phyloP scores from a whole-genome alignment of 352 stramenopile species.

The Globisporangium paddicum region DNA sequence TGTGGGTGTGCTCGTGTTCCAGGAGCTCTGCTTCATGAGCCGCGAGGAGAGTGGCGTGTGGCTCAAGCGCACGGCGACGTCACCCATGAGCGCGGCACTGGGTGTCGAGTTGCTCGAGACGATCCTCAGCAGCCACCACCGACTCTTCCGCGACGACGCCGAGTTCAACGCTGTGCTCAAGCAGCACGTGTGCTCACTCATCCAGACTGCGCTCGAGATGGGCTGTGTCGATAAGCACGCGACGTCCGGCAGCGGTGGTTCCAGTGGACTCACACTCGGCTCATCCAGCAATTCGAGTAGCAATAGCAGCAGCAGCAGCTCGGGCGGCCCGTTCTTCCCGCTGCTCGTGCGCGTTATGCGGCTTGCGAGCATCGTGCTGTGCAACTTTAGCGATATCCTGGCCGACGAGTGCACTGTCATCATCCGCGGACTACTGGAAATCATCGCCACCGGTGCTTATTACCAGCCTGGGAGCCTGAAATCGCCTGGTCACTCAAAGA shows the following conservation, averaged over 20 bases:
- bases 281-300: conserved; percentile 30
- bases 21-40: conserved; percentile 85
- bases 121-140: conserved; percentile 53
- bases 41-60: conserved; percentile 79
- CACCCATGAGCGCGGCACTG: conserved; percentile 70
- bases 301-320: conserved; percentile 26
- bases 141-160: conserved; percentile 60
- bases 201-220: conserved; percentile 69
- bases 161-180: conserved; percentile 79
- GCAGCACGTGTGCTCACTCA: conserved; percentile 71
- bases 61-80: conserved; percentile 77
- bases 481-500: conserved; percentile 44
- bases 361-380: conserved; percentile 67
- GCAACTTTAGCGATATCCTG: conserved; percentile 72
- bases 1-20: conserved; percentile 80
- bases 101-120: conserved; percentile 79
- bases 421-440: conserved; percentile 60
- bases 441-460: conserved; percentile 75
- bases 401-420: conserved; percentile 60
- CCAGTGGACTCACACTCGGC: conserved; percentile 22
- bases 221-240: conserved; percentile 46
- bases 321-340: conserved; percentile 55
- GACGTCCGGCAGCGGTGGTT: conserved; percentile 23
- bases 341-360: conserved; percentile 81
- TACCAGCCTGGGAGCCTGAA: conserved; percentile 45